A percentile compares a stretch with the other conserved stretches of the same genome.
These are phyloP conservation scores for Leishmania gerbilli DNA, from an alignment of 208 protist genomes.

Conservation along the genomic window DNA sequence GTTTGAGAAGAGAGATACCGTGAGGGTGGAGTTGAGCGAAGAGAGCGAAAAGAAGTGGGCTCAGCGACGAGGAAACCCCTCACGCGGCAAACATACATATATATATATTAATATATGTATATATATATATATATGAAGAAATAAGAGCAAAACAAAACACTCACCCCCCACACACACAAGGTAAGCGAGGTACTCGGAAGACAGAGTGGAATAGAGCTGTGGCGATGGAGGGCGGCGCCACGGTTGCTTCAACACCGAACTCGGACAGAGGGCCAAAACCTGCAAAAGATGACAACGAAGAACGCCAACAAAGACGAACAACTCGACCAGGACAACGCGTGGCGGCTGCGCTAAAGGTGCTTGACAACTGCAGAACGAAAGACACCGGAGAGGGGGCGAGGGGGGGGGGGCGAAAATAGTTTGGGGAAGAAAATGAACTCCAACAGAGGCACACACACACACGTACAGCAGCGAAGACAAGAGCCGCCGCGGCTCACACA, in stretches of 20 bases:
- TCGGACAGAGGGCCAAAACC: neutral
- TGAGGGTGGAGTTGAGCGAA: neutral
- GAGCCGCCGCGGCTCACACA: neutral
- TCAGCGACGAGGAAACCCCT: neutral
- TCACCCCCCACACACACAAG: neutral
- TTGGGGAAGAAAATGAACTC: neutral
- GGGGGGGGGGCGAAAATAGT: neutral
- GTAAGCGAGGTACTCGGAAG: neutral
- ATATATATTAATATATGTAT: no score
- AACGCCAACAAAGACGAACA: neutral
- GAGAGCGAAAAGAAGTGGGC: neutral
- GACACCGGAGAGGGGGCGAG: neutral
- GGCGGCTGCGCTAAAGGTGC: neutral
- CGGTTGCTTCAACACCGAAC: neutral
- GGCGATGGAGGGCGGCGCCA: neutral
- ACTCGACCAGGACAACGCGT: neutral
- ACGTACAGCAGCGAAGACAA: neutral
- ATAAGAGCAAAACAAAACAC: neutral
- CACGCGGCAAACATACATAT: neutral
- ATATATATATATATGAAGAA: no score
- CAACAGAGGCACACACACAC: neutral
- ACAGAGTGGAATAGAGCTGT: neutral
- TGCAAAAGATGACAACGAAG: neutral
- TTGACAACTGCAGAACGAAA: neutral
- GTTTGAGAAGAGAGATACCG: neutral